These are phyloP conservation scores for Phytophthora agathidicida DNA, from an alignment of 352 stramenopile genomes.

Conservation along the genomic window DNA sequence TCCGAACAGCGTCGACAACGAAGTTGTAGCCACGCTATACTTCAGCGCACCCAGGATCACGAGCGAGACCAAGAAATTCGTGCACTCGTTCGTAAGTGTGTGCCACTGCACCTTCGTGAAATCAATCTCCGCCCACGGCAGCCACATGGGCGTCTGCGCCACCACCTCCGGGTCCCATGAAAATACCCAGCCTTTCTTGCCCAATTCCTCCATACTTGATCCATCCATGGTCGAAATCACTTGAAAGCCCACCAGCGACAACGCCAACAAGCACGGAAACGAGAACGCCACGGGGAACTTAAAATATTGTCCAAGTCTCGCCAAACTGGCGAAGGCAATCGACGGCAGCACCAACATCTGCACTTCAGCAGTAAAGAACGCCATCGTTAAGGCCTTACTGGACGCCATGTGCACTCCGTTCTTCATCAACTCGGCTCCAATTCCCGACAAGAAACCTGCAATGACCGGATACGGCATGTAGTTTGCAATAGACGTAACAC, in stretches of 20 bases:
- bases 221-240: slow-evolving; percentile 33
- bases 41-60: slow-evolving; percentile 80
- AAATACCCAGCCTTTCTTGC: slow-evolving; percentile 61
- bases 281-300: slow-evolving; percentile 73
- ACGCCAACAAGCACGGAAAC: slow-evolving; percentile 68
- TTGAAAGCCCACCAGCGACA: slow-evolving; percentile 72
- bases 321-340: slow-evolving; percentile 60
- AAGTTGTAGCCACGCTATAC: slow-evolving; percentile 82
- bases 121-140: slow-evolving; percentile 74
- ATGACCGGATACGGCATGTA: slow-evolving; percentile 89
- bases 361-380: slow-evolving; percentile 66
- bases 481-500: slow-evolving; percentile 80
- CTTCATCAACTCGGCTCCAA: slow-evolving; percentile 77
- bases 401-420: slow-evolving; percentile 85
- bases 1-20: slow-evolving; percentile 80
- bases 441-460: slow-evolving; percentile 80
- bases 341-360: slow-evolving; percentile 64
- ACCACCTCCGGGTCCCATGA: slow-evolving; percentile 69
- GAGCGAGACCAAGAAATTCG: slow-evolving; percentile 68
- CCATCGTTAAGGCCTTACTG: slow-evolving; percentile 49
- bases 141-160: slow-evolving; percentile 77
- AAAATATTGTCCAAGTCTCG: slow-evolving; percentile 61
- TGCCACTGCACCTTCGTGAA: slow-evolving; percentile 65
- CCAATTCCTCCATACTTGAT: slow-evolving; percentile 44
- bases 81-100: slow-evolving; percentile 61